Evolutionary conservation across 2,329 filamentous ascomycete genomes (phyloP), one percentile per base, ranked within the genome.

Genomic region (Blastomyces parvus): DNA sequence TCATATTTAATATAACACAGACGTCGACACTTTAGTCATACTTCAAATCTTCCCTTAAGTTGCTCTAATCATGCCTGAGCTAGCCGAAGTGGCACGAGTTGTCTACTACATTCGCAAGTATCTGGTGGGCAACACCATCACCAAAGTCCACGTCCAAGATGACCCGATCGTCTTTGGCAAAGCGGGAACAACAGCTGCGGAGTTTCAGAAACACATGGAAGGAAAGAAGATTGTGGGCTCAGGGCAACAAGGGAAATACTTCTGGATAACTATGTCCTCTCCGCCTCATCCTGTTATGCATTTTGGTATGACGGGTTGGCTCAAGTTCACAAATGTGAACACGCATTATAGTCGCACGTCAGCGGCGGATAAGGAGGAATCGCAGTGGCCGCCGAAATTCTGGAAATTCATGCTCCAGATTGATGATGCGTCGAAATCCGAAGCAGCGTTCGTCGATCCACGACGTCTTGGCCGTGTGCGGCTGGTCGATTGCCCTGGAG

Each of bases 201-300:
- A 87, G 38, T 91, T 99, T 66, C 81, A 89, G 69, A 82, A 84
- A 62, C 86, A 88, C 0, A 80, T 97, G 71, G 82, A 82, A 3
- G 91, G 90, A 4, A 93, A 89, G 71, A 90, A 86, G 71, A 85
- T 88, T 40, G 69, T 83, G 50, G 83, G 82, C 62, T 89, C 89
- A 3, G 89, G 89, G 3, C 91, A 89, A 64, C 94, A 97, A 74
- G 94, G 94, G 11, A 99, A 97, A 82, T 97, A 97, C 73, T 97
- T 99, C 74, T 99, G 94, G 81, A 81, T 97, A 27, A 86, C 90
- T 46, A 89, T 90, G 84, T 83, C 84, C 33, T 82, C 83, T 11
- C 83, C 90, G 13, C 92, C 93, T 0, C 94, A 97, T 76, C 84
- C 89, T 0, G 85, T 97, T 38, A 91, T 96, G 86, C 91, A 96